phyloP scores from a whole-genome alignment of 352 stramenopile species.

The Phytopythium mirpurense region DNA sequence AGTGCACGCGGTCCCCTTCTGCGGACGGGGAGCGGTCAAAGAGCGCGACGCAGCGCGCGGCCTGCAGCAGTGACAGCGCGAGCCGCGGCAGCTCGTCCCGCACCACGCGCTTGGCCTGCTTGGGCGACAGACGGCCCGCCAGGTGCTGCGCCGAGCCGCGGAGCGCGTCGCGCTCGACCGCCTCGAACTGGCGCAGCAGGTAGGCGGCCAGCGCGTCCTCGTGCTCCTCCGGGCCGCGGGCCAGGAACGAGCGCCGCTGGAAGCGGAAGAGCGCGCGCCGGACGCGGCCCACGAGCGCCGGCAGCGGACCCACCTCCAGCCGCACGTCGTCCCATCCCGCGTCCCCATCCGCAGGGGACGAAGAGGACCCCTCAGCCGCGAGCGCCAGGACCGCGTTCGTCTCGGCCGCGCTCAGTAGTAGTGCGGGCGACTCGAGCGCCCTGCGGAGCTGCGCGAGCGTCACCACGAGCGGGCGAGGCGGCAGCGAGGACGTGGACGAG shows the following conservation, averaged over 20 bases:
- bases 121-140: conserved; percentile 36
- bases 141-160: conserved; percentile 44
- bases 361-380: neutral
- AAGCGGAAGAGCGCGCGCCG: conserved; percentile 55
- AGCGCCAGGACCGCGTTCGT: conserved; percentile 51
- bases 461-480: conserved; percentile 23
- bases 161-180: conserved; percentile 43
- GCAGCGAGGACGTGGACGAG: neutral
- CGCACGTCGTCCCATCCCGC: conserved; percentile 13
- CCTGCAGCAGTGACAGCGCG: conserved; percentile 44
- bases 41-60: conserved; percentile 29
- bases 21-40: conserved; percentile 17
- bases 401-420: conserved; percentile 52
- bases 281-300: conserved; percentile 35
- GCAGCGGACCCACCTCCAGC: conserved; percentile 32
- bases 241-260: conserved; percentile 36
- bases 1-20: conserved; percentile 31
- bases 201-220: conserved; percentile 30
- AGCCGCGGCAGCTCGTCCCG: conserved; percentile 50
- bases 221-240: neutral
- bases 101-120: conserved; percentile 35
- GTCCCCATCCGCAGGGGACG: neutral
- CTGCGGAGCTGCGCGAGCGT: conserved; percentile 36
- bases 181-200: conserved; percentile 42
- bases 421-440: conserved; percentile 40